Conservation (phyloP, 805 yeast species). For the Suhomyces sp. region DNA sequence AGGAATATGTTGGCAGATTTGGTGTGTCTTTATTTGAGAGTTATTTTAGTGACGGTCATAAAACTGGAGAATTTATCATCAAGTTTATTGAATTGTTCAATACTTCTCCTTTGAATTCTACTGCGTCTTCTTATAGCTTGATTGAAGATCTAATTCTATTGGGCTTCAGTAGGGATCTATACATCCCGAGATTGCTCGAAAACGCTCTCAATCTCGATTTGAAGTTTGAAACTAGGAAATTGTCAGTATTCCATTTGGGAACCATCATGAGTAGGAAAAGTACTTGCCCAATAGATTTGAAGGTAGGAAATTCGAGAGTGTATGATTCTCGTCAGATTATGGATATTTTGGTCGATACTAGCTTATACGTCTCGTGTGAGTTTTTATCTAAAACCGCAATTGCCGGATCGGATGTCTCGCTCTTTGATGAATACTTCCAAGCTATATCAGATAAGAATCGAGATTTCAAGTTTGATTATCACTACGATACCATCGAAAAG, state of each 20-base stretch:
- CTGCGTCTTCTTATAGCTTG: constrained; percentile 14
- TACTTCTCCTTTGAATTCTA: constrained; percentile 29
- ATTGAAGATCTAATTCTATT: constrained; percentile 15
- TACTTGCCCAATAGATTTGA: not conserved
- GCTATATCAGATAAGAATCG: not conserved
- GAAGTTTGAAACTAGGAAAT: constrained; percentile 35
- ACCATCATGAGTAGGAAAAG: not conserved
- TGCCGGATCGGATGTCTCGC: too few relatives aligned
- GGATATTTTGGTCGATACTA: not conserved
- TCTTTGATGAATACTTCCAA: not conserved
- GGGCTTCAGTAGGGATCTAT: constrained; percentile 24
- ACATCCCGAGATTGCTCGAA: constrained; percentile 28
- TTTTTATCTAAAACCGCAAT: not conserved
- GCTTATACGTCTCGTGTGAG: not conserved
- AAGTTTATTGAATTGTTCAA: constrained; percentile 59
- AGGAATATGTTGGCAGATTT: constrained; percentile 79
- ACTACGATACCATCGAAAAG: constrained; percentile 27
- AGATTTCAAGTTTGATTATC: constrained; percentile 27
- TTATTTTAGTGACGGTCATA: constrained; percentile 2
- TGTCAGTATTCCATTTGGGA: constrained; percentile 39
- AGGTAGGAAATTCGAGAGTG: not conserved
- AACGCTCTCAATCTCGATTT: constrained; percentile 35
- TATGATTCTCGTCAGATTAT: not conserved
- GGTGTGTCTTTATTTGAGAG: constrained; percentile 40
- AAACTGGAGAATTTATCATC: constrained; percentile 38